These are phyloP conservation scores for Penicillium brasilianum DNA, from an alignment of 2,329 filamentous ascomycete genomes.

Conservation along the genomic window DNA sequence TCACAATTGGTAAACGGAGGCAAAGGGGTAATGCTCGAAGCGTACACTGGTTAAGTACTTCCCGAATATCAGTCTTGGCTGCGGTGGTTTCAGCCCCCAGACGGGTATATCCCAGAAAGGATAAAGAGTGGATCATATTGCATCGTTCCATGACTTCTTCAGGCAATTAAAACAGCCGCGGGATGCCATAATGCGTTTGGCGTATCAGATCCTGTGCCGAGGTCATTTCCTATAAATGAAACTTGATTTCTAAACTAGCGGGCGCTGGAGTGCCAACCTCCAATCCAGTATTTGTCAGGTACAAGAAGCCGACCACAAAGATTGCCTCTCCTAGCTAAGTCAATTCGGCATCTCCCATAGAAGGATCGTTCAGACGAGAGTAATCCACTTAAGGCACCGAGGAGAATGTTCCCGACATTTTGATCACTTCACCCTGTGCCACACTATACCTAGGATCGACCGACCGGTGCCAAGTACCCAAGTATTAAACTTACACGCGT, in stretches of 20 bases:
- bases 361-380: slow-evolving; percentile 29
- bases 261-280: slow-evolving; percentile 30
- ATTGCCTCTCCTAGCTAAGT: slow-evolving; percentile 38
- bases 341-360: slow-evolving; percentile 33
- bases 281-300: slow-evolving; percentile 42
- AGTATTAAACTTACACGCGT: not conserved
- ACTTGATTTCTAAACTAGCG: not conserved
- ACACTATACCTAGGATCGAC: not conserved
- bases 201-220: slow-evolving; percentile 28
- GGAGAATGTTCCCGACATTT: slow-evolving; percentile 35
- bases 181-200: slow-evolving; percentile 30
- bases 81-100: slow-evolving; percentile 44
- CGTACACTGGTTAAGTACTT: slow-evolving; percentile 27
- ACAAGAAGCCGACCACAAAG: slow-evolving; percentile 44
- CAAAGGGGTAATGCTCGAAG: not conserved
- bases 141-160: slow-evolving; percentile 33
- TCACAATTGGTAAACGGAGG: too few species aligned
- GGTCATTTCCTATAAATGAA: not conserved
- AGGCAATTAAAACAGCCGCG: slow-evolving; percentile 34
- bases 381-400: slow-evolving; percentile 42
- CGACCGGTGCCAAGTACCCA: not conserved
- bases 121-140: slow-evolving; percentile 42
- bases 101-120: slow-evolving; percentile 41
- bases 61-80: slow-evolving; percentile 36
- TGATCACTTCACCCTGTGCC: not conserved